Evolutionary conservation across 164 flowering plant species (phyloP).

Genomic region (Vitis rotundifolia): DNA sequence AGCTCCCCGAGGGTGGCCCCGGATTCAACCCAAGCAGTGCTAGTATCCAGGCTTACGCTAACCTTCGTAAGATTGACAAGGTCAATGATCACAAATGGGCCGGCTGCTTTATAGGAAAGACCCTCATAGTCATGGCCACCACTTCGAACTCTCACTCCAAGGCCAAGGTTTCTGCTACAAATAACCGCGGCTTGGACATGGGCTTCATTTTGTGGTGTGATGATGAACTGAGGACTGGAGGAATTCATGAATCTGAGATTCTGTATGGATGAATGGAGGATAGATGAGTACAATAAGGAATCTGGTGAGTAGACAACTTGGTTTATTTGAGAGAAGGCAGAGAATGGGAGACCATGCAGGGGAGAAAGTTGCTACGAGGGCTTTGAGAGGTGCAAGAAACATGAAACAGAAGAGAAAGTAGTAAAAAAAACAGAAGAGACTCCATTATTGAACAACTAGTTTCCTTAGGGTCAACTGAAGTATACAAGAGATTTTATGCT

Average conservation of each 20-base stretch:
- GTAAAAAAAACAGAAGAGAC: no score
- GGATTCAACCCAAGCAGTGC: not conserved
- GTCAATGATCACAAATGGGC: slow-evolving; percentile 10
- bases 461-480: no score
- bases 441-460: no score
- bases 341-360: no score
- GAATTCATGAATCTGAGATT: slow-evolving; percentile 10
- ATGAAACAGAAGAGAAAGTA: no score
- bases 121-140: slow-evolving; percentile 17
- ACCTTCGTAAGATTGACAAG: slow-evolving; percentile 7
- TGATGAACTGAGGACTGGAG: slow-evolving; percentile 1
- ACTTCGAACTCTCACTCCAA: slow-evolving; percentile 11
- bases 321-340: no score
- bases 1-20: slow-evolving; percentile 13
- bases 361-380: no score
- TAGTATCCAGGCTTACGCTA: not conserved
- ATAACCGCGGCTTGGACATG: slow-evolving; percentile 15
- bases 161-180: slow-evolving; percentile 3
- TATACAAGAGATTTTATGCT: no score
- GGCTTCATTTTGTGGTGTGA: not conserved
- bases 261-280: not conserved
- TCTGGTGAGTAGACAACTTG: not conserved
- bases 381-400: no score
- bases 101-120: not conserved
- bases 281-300: not conserved